Evolutionary conservation across 257 asterid genomes (phyloP).

Genomic region (Solanum appendiculatum): DNA sequence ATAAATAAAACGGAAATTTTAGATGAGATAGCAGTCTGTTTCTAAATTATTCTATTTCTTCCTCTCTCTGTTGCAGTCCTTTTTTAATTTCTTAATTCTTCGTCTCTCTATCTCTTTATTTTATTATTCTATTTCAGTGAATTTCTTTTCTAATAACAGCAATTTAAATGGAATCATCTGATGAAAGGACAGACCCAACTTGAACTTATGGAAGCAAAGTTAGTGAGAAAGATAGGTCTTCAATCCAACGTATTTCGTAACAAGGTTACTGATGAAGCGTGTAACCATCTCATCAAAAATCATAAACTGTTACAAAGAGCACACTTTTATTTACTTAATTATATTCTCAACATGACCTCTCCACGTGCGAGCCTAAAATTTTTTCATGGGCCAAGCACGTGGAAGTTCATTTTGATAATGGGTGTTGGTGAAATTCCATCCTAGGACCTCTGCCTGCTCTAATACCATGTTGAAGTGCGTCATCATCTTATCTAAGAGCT

Average conservation of each 20-base stretch:
- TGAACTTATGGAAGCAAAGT: not conserved
- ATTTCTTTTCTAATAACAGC: not conserved
- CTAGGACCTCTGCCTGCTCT: not conserved
- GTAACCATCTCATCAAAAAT: not conserved
- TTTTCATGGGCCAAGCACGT: not conserved
- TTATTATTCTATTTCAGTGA: not conserved
- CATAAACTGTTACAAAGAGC: not conserved
- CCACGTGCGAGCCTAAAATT: not conserved
- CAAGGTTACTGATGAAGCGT: not conserved
- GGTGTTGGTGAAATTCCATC: not conserved
- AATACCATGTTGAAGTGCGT: not conserved
- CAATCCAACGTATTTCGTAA: not conserved
- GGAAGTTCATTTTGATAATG: not conserved
- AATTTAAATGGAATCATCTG: not conserved
- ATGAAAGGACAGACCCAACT: not conserved
- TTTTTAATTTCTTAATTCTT: not conserved
- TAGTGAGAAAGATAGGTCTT: not conserved
- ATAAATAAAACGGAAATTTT: not conserved
- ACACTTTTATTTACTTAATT: not conserved
- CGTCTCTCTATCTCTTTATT: not conserved
- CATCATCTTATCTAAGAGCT: not conserved
- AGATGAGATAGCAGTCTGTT: not conserved
- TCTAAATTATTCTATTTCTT: not conserved
- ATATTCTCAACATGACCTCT: not conserved
- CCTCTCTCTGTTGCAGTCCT: not conserved